These are phyloP conservation scores for Periglandula ipomoeae DNA, from an alignment of 2,329 filamentous ascomycete genomes.

Conservation along the genomic window DNA sequence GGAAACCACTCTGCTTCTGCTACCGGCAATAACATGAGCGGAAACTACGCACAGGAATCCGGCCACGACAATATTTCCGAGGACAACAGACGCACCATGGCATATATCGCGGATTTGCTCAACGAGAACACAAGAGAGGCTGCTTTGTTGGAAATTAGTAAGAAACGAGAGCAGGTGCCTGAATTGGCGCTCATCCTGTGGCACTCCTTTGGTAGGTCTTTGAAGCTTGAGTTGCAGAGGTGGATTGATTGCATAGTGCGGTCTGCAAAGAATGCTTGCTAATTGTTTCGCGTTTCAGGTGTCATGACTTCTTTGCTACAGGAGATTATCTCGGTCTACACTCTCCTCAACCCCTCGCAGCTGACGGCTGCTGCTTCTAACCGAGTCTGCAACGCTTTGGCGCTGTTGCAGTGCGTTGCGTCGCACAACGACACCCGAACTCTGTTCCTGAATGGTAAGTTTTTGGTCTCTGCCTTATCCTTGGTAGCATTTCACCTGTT, in stretches of 20 bases:
- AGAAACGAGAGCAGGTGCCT: conserved; percentile 96
- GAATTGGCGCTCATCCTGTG: conserved; percentile 93
- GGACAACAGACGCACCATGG: conserved; percentile 86
- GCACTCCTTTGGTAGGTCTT: conserved; percentile 84
- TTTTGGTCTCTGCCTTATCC: not conserved
- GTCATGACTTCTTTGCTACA: conserved; percentile 97
- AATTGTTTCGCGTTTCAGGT: conserved; percentile 39
- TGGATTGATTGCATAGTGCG: not conserved
- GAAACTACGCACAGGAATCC: conserved; percentile 43
- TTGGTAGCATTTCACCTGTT: too few relatives aligned
- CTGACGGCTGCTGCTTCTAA: conserved; percentile 96
- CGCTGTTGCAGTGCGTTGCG: conserved; percentile 90
- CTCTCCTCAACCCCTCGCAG: conserved; percentile 90
- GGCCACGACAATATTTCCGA: conserved; percentile 66
- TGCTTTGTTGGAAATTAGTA: conserved; percentile 89
- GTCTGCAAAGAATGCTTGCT: not conserved
- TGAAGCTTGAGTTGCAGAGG: too few relatives aligned
- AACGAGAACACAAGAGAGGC: conserved; percentile 82
- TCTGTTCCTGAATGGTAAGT: conserved; percentile 79
- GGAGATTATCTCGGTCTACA: conserved; percentile 98
- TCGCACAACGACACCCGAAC: conserved; percentile 94
- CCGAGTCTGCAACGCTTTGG: conserved; percentile 92
- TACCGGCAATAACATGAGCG: conserved; percentile 32
- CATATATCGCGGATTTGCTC: conserved; percentile 85
- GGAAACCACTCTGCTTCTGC: conserved; percentile 48